A percentile compares a stretch with the other conserved stretches of the same genome.
phyloP scores from a whole-genome alignment of 2,329 filamentous ascomycete genomes.

The Emmonsiellopsis sp. region DNA sequence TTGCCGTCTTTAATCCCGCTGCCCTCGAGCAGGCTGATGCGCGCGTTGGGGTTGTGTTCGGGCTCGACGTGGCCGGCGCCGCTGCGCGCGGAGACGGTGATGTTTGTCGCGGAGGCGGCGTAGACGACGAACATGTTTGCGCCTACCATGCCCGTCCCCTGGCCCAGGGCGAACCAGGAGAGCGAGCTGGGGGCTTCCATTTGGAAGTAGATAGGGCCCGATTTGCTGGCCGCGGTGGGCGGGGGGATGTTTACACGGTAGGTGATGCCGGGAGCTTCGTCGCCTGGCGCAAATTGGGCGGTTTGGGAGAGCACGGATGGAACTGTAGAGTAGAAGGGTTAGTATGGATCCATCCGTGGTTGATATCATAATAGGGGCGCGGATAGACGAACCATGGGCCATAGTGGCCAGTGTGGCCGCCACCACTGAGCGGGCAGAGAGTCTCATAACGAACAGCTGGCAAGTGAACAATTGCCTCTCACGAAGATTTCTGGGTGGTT shows the following conservation, averaged over 20 bases:
- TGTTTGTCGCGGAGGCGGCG: slow-evolving; percentile 41
- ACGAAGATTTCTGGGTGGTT: no score
- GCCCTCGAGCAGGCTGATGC: slow-evolving; percentile 43
- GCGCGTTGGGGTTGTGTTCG: slow-evolving; percentile 28
- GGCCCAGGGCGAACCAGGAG: slow-evolving; percentile 47
- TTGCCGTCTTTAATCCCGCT: slow-evolving; percentile 42
- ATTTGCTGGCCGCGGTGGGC: slow-evolving; percentile 40
- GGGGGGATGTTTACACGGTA: slow-evolving; percentile 48
- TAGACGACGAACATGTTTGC: slow-evolving; percentile 53
- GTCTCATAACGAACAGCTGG: no score
- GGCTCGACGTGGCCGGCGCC: slow-evolving; percentile 38
- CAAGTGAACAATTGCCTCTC: no score
- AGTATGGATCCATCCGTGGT: no score
- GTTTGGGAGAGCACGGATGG: slow-evolving; percentile 12
- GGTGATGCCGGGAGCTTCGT: slow-evolving; percentile 13
- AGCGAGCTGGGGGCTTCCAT: slow-evolving; percentile 44
- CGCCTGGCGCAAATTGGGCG: slow-evolving; percentile 14
- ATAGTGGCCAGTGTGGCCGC: no score
- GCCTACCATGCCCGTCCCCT: slow-evolving; percentile 44
- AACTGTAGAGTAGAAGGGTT: slow-evolving; percentile 5
- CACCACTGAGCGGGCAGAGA: no score
- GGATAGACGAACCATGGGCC: no score
- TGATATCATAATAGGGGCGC: no score
- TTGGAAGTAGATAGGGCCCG: slow-evolving; percentile 50
- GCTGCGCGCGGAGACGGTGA: slow-evolving; percentile 47